Evolutionary conservation across 805 yeast species (phyloP), one percentile per base, ranked within the genome.

Genomic region (Isabelozyma heimii): DNA sequence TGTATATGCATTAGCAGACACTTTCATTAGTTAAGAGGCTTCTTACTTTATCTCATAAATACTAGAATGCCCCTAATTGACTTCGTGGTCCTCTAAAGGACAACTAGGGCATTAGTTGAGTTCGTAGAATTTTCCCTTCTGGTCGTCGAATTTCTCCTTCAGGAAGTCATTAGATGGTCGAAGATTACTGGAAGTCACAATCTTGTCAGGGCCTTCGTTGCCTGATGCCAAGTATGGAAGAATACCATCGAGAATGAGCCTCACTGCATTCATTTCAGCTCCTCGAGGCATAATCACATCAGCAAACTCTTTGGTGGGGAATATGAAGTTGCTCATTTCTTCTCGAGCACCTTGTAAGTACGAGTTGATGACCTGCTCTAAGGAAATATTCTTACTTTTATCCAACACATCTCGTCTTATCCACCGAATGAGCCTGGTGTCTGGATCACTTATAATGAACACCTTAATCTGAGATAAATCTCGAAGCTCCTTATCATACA

Each of bases 361-460:
- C 35, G 65, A 47, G 47, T 66, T 67, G 20, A 80, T 60, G 42
- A 80, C 69, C 2, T 57, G 45, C 49, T 77, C 76, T 40, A 74
- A 56, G n/a, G 52, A 45, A 8, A 48, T 53, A 1, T 51, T 45
- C 1, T 47, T 48, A 1, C 54, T 45, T 14, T 45, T 50, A 13
- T 51, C 43, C 13, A 65, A 45, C 5, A 72, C 75, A 49, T 73
- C 78, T 42, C 77, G 58, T 47, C 74, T 70, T 43, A 89, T 85
- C 87, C 94, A 82, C 54, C 96, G 79, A n/a, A 89, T 84, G 39
- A 91, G 70, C 47, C 97, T 70, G 5, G 87, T 82, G 64, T 91
- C 98, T 1, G 92, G 83, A 65, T 91, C 97, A 52, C 90, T 80
- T 55, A 89, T 94, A 13, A 91, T 75, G 57, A 85, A 91, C 2